phyloP scores from a whole-genome alignment of 2,329 filamentous ascomycete genomes.

The Alternaria atra region DNA sequence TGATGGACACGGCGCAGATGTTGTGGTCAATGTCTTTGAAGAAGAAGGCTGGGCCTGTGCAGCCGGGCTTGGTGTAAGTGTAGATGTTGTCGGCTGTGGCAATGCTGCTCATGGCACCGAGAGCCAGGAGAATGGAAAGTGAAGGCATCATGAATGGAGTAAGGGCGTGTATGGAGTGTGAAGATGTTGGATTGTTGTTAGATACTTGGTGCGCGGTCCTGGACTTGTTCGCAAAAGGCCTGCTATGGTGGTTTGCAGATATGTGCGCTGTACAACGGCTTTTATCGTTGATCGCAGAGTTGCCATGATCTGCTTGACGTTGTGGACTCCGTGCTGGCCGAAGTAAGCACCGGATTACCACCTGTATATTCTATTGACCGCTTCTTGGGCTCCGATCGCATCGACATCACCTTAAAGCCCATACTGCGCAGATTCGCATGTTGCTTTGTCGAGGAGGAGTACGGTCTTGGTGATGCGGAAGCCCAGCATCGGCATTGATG shows the following conservation, averaged over 20 bases:
- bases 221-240: not conserved
- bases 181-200: no score
- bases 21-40: constrained; percentile 13
- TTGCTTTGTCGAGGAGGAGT: not conserved
- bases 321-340: not conserved
- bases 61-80: constrained; percentile 5
- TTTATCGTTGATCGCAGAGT: not conserved
- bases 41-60: not conserved
- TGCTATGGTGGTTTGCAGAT: no score
- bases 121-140: not conserved
- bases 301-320: not conserved
- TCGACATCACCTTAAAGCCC: no score
- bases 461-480: not conserved
- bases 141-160: not conserved
- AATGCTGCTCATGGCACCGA: not conserved
- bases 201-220: no score
- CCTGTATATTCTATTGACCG: not conserved
- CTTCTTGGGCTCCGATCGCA: no score
- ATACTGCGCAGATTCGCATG: no score
- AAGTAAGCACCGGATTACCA: constrained; percentile 1
- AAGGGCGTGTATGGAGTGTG: not conserved
- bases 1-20: constrained; percentile 7
- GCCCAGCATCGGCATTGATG: not conserved
- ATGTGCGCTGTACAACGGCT: not conserved
- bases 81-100: constrained; percentile 10